A percentile compares a stretch with the other conserved stretches of the same genome.
These are phyloP conservation scores for Craspedostauros australis DNA, from an alignment of 108 stramenopile species.

Conservation along the genomic window DNA sequence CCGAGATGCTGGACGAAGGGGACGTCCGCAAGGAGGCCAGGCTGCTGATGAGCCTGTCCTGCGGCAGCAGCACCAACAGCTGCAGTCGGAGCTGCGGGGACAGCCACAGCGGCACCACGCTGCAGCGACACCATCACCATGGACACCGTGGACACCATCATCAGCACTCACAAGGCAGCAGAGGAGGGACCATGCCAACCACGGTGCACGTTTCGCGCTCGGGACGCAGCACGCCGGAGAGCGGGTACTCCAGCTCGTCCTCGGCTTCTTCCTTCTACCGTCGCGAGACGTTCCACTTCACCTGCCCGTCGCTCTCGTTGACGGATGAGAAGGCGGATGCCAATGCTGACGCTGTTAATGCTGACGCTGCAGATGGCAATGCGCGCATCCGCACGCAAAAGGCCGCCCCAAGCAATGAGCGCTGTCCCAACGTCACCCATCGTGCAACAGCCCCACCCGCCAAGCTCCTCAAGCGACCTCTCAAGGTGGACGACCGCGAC, in stretches of 20 bases:
- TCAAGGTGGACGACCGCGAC: constrained; percentile 61
- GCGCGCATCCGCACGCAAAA: neutral
- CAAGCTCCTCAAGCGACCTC: constrained; percentile 44
- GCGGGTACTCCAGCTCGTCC: no score
- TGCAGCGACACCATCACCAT: neutral
- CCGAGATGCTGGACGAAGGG: constrained; percentile 30
- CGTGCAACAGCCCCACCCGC: constrained; percentile 53
- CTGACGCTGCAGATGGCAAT: neutral
- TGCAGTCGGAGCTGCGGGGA: neutral
- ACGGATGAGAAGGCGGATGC: constrained; percentile 12
- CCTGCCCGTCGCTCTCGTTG: constrained; percentile 60
- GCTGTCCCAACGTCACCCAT: neutral
- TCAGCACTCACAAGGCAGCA: no score
- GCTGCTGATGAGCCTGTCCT: constrained; percentile 74
- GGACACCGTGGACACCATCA: neutral
- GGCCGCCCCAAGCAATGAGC: neutral
- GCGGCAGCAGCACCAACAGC: constrained; percentile 6
- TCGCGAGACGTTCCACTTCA: constrained; percentile 27
- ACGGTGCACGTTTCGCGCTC: no score
- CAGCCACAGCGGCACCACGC: neutral
- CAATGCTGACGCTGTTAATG: neutral
- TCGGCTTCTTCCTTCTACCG: no score
- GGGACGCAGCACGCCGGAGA: no score
- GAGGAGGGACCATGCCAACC: no score
- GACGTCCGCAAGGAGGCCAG: constrained; percentile 66